Evolutionary conservation across 1,284 basidiomycete genomes (phyloP), one percentile per base, ranked within the genome.

Genomic region (Ceraceosorus guamensis): DNA sequence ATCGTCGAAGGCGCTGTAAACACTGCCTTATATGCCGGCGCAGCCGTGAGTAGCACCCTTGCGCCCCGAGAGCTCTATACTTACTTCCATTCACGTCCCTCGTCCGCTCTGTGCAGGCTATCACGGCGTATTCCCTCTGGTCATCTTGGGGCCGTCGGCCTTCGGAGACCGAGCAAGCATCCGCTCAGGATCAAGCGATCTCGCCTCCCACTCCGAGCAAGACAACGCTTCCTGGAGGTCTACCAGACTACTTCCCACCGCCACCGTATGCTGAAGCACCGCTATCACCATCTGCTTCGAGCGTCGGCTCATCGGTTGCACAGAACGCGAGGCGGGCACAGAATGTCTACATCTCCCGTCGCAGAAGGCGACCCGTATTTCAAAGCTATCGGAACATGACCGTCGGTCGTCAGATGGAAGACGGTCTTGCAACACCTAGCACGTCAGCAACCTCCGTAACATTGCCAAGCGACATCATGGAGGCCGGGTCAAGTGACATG

Each of bases 121-220:
- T 68, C 8, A 68, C 67, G 0, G 67, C 67, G 1, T 68, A 67
- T 30, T 65, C 64, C 16, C 52, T 68, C 0, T 68, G 67, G 67
- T 59, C 60, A 1, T 59, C 56, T 1, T 68, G 67, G 67, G 58
- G 66, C 35, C 53, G 31, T 16, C 18, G 55, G 6, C 48, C 50
- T 11, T 46, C 51, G 34, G 59, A 68, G 39, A 16, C 11, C 2
- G 56, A 60, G 47, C 39, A 55, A 3, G 48, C 59, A 32, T 52
- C 57, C 33, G 60, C 57, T 35, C 53, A 59, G 55, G 57, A 60
- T 1, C 45, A 55, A 24, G 62, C 56, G 7, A 50, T 64, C 14
- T 59, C 62, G 33, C n/a, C n/a, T n/a, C n/a, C n/a, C n/a, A n/a
- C n/a, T n/a, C n/a, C n/a, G n/a, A n/a, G n/a, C n/a, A 41, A 41